Conservation (phyloP, 495 filamentous ascomycete species). For the Aspergillus baeticus region DNA sequence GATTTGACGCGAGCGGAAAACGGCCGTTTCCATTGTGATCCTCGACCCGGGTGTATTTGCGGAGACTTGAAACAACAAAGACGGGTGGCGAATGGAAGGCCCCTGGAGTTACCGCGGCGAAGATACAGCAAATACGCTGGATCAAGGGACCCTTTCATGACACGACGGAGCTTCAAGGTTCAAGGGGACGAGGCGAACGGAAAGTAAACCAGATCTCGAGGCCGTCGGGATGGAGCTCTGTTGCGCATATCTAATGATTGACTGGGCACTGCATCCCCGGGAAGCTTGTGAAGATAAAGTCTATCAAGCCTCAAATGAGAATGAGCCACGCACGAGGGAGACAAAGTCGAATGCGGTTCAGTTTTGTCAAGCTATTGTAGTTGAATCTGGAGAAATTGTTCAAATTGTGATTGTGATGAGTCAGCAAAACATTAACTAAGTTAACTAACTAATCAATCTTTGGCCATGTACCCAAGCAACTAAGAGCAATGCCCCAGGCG, state of each 20-base stretch:
- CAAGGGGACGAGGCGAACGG: constrained; percentile 27
- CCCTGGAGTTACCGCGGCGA: constrained; percentile 26
- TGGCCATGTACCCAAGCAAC: no score
- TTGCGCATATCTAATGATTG: constrained; percentile 39
- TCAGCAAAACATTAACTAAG: no score
- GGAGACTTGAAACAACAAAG: neutral
- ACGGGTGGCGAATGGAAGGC: constrained; percentile 4
- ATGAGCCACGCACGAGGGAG: no score
- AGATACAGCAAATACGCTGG: constrained; percentile 38
- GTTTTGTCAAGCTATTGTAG: neutral
- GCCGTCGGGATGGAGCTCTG: constrained; percentile 24
- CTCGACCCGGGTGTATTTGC: neutral
- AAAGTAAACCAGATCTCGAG: constrained; percentile 37
- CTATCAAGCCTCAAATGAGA: no score
- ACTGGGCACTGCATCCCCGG: constrained; percentile 22
- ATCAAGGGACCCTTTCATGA: constrained; percentile 46
- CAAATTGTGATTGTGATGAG: no score
- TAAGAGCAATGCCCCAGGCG: no score
- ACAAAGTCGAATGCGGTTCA: neutral
- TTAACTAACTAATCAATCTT: no score
- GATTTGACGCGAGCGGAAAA: constrained; percentile 15
- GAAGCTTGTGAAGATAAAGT: neutral
- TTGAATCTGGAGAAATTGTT: neutral
- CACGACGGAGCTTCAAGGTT: constrained; percentile 32
- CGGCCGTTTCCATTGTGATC: constrained; percentile 25